Evolutionary conservation across 169 alveolate species (phyloP), one percentile per base, ranked within the genome.

Genomic region (Plasmodium sp.): DNA sequence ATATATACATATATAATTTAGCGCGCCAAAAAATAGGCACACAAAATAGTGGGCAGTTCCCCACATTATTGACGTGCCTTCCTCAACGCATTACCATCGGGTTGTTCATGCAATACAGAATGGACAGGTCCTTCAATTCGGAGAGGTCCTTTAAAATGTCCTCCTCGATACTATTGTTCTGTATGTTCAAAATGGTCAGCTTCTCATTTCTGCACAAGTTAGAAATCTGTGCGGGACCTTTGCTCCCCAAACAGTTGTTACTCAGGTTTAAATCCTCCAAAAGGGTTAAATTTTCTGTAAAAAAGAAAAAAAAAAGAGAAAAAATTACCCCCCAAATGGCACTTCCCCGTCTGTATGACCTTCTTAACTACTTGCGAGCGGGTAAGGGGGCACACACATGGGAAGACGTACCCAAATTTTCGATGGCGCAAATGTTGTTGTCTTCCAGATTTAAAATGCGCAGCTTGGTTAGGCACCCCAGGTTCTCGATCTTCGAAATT

Each of bases 261-360:
- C 85, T 81, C 18, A 91, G 10, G 18, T 91, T 91, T 82, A 91
- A 72, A 43, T 91, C 95, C 84, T 91, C 95, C 58, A 91, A 71
- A 5, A 7, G 54, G 9, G 14, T 43, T 36, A 91, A 81, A 71
- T 81, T 81, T 10, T 91, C 95, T 91, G 5, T 27, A 62, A 62
- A 62, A 62, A 67, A 62, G 62, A 58, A 36, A 56, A 33, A 48
- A 83, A 45, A 67, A 62, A 84, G n/a, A 36, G 9, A 51, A 7
- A 82, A 82, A 27, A n/a, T 54, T 14, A 54, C 18, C 39, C 1
- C 5, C 14, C n/a, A 31, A 31, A 67, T 67, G 77, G 5, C 77
- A 67, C n/a, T 31, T 5, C 39, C n/a, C 39, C 7, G 41, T 67
- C 41, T 67, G 36, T 67, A 51, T 67, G 77, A 31, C n/a, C 33